Base-by-base conservation (phyloP, 2,329 filamentous ascomycete genomes). In the Microcera coccophila region DNA sequence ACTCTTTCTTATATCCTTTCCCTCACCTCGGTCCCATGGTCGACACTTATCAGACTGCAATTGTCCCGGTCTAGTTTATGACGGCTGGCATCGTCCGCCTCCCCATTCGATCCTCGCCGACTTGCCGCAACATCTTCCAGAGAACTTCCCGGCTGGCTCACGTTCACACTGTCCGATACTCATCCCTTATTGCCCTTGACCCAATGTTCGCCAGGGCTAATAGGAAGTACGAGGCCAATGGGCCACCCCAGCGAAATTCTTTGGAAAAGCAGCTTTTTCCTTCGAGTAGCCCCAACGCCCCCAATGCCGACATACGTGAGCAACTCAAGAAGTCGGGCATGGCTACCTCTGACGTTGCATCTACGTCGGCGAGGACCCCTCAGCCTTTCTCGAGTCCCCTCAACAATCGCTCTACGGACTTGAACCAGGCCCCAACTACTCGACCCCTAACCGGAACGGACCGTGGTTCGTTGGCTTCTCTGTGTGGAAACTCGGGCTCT, bases 211-310 rank as follows among this genome's bases (percentile, higher is more conserved):
- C 56, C 35, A 62, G 62, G 50, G 63, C 64, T 18, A 65, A 64
- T 26, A 65, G 63, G 53, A 49, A 52, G 7, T 70, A 63, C 50
- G 59, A 68, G 62, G 67, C 69, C 45, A 64, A 62, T 42, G 55
- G 61, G 48, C 57, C 64, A 42, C 50, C 58, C 8, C 52, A 60
- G 36, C 29, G 29, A n/a, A 32, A 32, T n/a, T 10, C 29, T 8
- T 59, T 76, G 33, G 62, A 69, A 4, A 79, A 81, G 59, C 70
- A 76, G 44, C 64, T 77, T 14, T 78, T 82, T 49, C 72, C 77
- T 4, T 80, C 79, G 1, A 81, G 75, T 61, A 81, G 73, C 52
- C 74, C 76, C 11, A 64, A 61, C 33, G 59, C 66, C 19, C 50
- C 62, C 9, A 67, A 71, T 59, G 63, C 64, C 29, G 74, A 73